Evolutionary conservation across 306 rosid species (phyloP).

Genomic region (Calophaca sinica): DNA sequence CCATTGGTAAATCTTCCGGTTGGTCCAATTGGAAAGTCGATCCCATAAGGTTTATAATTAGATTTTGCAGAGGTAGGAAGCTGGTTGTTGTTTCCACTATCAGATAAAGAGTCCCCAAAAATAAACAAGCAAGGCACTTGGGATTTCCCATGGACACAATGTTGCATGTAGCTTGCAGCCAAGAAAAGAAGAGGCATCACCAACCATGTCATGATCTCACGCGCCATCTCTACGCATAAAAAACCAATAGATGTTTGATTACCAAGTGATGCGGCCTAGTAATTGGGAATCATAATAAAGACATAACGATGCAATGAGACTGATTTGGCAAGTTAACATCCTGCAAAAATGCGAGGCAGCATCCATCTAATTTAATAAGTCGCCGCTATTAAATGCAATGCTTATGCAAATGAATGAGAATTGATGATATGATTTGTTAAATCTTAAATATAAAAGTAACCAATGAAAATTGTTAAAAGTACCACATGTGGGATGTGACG

Average conservation of each 20-base stretch:
- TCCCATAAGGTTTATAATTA: constrained; percentile 67
- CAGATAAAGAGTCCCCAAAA: constrained; percentile 74
- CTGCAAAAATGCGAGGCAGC: too few relatives aligned
- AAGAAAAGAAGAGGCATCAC: constrained; percentile 38
- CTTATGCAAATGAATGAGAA: too few relatives aligned
- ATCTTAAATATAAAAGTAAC: too few relatives aligned
- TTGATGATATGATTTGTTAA: too few relatives aligned
- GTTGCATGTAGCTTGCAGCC: constrained; percentile 1
- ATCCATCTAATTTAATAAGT: too few relatives aligned
- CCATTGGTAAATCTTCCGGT: constrained; percentile 80
- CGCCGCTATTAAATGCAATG: too few relatives aligned
- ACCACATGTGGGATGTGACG: too few relatives aligned
- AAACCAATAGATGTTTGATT: neutral
- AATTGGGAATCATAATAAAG: too few relatives aligned
- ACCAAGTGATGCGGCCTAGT: neutral
- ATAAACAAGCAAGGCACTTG: constrained; percentile 67
- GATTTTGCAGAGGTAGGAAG: constrained; percentile 45
- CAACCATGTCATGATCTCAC: constrained; percentile 18
- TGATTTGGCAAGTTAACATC: too few relatives aligned
- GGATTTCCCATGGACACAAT: constrained; percentile 31
- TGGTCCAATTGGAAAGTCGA: constrained; percentile 58
- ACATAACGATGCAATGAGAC: too few relatives aligned
- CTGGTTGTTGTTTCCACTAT: constrained; percentile 68
- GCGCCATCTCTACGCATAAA: neutral
- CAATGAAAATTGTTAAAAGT: too few relatives aligned